Evolutionary conservation across 495 filamentous ascomycete species (phyloP), one percentile per base, ranked within the genome.

Genomic region (Xylaria bambusicola): DNA sequence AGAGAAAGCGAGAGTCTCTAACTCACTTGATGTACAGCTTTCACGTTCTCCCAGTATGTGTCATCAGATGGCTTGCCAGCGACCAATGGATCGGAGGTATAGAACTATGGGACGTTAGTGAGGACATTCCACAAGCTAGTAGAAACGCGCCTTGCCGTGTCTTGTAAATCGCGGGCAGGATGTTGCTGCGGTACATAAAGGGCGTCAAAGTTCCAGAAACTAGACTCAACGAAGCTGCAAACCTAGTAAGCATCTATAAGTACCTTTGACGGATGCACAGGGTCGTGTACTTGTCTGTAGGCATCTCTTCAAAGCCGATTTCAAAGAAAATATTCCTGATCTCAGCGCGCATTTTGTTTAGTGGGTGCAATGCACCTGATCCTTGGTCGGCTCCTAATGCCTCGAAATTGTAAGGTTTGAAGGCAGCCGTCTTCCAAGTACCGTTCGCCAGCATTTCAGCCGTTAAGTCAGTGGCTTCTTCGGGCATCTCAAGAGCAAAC

Each of bases 141-240:
- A 41, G 21, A n/a, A 52, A 41, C n/a, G 21, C 15, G 36, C 12
- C 50, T 52, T 52, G 33, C 50, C 50, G 93, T 98, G 70, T 98
- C 94, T 83, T 98, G 94, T 38, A 96, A 79, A 69, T 98, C 94
- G 65, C 94, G 91, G 61, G 94, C 94, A 36, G 94, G 94, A 72
- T 98, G 94, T 82, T 98, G 94, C 76, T 98, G 94, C 21, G 94
- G 94, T 23, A 98, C 92, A 78, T 92, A 98, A 61, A 98, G 93
- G 46, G 93, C 86, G 65, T 98, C 94, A 73, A 98, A 98, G 75
- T 98, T 97, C 90, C 94, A 98, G 87, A 97, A 97, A 41, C 93
- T 92, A 15, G 91, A 92, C 79, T 98, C 94, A 56, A 97, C 92
- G 71, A 86, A 94, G 24, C 66, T 31, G 13, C 13, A 29, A 45